Evolutionary conservation across 1,284 basidiomycete species (phyloP).

Genomic region (Marasmius fiardii): DNA sequence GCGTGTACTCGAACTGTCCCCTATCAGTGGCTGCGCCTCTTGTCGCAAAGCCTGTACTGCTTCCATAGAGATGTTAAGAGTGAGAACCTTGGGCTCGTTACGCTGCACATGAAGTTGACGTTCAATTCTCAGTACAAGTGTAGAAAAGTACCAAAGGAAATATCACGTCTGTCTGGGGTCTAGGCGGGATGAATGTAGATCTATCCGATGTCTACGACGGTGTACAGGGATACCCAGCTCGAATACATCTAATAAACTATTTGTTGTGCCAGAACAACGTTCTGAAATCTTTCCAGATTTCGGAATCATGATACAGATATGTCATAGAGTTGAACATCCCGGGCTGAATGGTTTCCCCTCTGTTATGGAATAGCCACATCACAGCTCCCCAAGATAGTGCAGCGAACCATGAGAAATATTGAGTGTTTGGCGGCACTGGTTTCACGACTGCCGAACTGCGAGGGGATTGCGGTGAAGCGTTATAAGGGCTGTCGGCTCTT

Average conservation of each 20-base stretch:
- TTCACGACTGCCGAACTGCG: conserved; percentile 12
- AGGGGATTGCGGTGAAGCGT: conserved; percentile 26
- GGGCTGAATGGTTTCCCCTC: conserved; percentile 85
- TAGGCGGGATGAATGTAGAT: too few relatives aligned
- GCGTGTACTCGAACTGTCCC: conserved; percentile 27
- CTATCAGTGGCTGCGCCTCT: conserved; percentile 39
- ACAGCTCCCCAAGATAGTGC: conserved; percentile 94
- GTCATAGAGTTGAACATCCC: conserved; percentile 88
- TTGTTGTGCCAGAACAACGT: conserved; percentile 76
- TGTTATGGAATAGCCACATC: conserved; percentile 93
- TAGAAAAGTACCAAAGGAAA: conserved; percentile 35
- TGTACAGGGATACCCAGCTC: background rate
- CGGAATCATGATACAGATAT: conserved; percentile 76
- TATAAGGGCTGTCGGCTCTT: conserved; percentile 51
- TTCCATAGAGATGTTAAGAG: conserved; percentile 64
- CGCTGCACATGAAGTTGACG: background rate
- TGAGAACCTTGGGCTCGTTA: conserved; percentile 26
- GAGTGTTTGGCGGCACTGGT: conserved; percentile 64
- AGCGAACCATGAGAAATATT: conserved; percentile 86
- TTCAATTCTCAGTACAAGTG: conserved; percentile 54
- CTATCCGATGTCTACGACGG: too few relatives aligned
- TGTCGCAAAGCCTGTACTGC: conserved; percentile 55
- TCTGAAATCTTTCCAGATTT: conserved; percentile 62
- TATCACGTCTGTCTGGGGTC: too few relatives aligned
- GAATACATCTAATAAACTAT: conserved; percentile 26